phyloP scores from a whole-genome alignment of 805 yeast genomes.

The Metschnikowia orientalis region DNA sequence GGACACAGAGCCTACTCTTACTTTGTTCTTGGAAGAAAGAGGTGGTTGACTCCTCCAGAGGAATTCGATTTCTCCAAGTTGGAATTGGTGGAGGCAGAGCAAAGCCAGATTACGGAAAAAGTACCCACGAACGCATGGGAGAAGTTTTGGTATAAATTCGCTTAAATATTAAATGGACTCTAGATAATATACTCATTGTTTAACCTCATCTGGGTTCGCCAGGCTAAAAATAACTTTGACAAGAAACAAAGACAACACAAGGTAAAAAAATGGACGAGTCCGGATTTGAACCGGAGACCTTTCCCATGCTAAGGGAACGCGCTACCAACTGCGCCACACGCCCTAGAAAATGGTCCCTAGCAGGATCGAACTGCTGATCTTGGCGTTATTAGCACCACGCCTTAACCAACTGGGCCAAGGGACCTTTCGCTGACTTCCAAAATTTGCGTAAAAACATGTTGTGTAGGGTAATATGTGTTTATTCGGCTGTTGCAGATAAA shows the following conservation, averaged over 20 bases:
- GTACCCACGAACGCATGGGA: constrained; percentile 39
- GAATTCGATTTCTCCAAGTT: constrained; percentile 61
- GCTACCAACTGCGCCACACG: constrained; percentile 84
- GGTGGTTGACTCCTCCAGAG: constrained; percentile 47
- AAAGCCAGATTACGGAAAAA: constrained; percentile 33
- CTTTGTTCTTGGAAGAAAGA: constrained; percentile 21
- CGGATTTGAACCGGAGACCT: constrained; percentile 78
- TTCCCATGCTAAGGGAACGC: constrained; percentile 78
- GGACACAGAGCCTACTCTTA: constrained; percentile 52
- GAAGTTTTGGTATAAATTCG: constrained; percentile 47
- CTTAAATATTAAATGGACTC: background rate
- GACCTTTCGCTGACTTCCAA: constrained; percentile 32
- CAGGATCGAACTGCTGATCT: constrained; percentile 88
- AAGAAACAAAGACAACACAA: constrained; percentile 24
- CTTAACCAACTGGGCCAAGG: constrained; percentile 54
- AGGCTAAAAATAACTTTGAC: background rate
- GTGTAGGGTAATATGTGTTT: too few species aligned
- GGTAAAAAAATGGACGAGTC: constrained; percentile 58
- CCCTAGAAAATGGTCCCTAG: constrained; percentile 68
- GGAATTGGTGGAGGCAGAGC: constrained; percentile 55
- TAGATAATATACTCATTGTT: background rate
- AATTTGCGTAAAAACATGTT: too few species aligned
- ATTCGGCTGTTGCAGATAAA: too few species aligned
- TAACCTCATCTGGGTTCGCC: background rate
- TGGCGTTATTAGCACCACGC: constrained; percentile 52